Evolutionary conservation across 176 grass and related monocot species (phyloP).

Genomic region (Eragrostis curvula): DNA sequence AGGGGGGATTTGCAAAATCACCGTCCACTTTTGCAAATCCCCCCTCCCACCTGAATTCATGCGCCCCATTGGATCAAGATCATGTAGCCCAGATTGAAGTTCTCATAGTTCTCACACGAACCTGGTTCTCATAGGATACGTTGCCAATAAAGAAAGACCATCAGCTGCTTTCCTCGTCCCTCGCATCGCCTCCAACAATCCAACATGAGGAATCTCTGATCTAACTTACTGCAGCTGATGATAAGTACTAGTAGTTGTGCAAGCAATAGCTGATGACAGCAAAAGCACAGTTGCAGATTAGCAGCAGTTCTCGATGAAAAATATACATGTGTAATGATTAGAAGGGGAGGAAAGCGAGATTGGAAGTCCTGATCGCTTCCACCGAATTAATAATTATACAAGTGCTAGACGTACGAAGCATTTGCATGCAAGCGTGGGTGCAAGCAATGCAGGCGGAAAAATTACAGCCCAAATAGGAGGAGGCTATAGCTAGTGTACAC

Average conservation of each 20-base stretch:
- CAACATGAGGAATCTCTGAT: too few relatives aligned
- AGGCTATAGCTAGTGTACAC: conserved; percentile 16
- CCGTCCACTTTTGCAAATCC: too few relatives aligned
- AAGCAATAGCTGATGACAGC: too few relatives aligned
- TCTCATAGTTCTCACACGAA: too few relatives aligned
- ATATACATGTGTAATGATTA: conserved; percentile 6
- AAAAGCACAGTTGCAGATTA: conserved; percentile 23
- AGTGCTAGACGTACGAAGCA: conserved; percentile 23
- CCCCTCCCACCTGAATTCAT: too few relatives aligned
- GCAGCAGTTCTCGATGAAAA: neutral
- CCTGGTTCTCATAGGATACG: too few relatives aligned
- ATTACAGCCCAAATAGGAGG: conserved; percentile 29
- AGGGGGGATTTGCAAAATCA: too few relatives aligned
- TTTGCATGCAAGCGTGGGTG: conserved; percentile 28
- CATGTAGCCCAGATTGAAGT: too few relatives aligned
- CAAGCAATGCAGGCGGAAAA: conserved; percentile 38
- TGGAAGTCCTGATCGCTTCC: conserved; percentile 46
- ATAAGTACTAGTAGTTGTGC: neutral
- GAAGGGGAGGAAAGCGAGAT: neutral
- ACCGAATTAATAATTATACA: conserved; percentile 32
- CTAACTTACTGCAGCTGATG: too few relatives aligned
- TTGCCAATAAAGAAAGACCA: too few relatives aligned
- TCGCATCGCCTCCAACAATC: neutral
- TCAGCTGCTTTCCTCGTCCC: neutral
- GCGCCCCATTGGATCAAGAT: too few relatives aligned